A percentile compares a stretch with the other conserved stretches of the same genome.
phyloP scores from a whole-genome alignment of 179 eudicot species.

The Patellifolia procumbens region DNA sequence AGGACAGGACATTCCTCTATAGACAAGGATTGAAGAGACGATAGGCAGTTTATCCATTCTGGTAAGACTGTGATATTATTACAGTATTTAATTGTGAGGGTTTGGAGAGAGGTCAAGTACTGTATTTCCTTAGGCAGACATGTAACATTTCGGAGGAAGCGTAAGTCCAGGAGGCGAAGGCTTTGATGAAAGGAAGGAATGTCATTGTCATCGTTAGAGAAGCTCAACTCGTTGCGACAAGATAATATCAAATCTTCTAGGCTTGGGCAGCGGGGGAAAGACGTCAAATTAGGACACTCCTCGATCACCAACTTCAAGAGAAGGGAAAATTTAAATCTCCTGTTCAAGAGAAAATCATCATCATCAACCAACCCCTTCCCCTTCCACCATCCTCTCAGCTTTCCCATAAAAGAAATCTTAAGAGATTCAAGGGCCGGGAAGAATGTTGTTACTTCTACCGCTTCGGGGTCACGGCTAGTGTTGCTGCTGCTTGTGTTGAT shows the following conservation, averaged over 20 bases:
- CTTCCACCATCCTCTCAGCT: constrained; percentile 9
- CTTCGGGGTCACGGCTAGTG: not conserved
- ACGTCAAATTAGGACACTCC: not conserved
- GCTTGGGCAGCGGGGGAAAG: not conserved
- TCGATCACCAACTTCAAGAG: not conserved
- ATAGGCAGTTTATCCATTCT: no score
- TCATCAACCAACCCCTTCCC: not conserved
- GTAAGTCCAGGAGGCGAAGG: no score
- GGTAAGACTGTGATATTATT: no score
- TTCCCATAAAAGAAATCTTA: rapidly evolving
- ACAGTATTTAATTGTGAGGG: no score
- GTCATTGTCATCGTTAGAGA: no score
- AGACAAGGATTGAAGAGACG: no score
- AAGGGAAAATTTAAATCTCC: not conserved
- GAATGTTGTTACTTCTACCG: not conserved
- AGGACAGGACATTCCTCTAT: no score
- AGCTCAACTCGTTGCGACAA: no score
- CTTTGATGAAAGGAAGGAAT: no score
- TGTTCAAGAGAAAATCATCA: not conserved
- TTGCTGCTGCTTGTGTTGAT: not conserved
- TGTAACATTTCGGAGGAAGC: no score
- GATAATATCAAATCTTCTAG: not conserved
- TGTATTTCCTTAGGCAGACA: no score
- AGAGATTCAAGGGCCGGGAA: not conserved
- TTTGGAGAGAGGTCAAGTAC: no score